A percentile compares a stretch with the other conserved stretches of the same genome.
Evolutionary conservation across 192 early-diverging fungal genomes (phyloP).

Genomic region (Gigaspora rosea): DNA sequence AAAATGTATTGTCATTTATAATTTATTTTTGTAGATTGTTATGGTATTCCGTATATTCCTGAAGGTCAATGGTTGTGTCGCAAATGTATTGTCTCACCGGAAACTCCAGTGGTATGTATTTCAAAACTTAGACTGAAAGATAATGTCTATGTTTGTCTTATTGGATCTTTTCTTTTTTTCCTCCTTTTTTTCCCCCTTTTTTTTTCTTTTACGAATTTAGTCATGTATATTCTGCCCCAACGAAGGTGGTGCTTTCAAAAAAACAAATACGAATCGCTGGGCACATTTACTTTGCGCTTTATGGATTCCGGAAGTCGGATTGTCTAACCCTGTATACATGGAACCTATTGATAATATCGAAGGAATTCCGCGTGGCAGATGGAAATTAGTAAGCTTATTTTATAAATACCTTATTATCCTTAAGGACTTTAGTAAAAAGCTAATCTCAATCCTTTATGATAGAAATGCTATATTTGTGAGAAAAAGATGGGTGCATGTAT

Average conservation of each 20-base stretch:
- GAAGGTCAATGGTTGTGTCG: conserved; percentile 99
- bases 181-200: neutral
- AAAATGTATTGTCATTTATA: neutral
- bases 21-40: conserved; percentile 75
- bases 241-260: conserved; percentile 94
- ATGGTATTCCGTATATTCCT: conserved; percentile 98
- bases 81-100: conserved; percentile 95
- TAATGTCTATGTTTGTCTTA: neutral
- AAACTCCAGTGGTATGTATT: conserved; percentile 67
- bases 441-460: neutral
- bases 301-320: conserved; percentile 94
- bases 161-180: neutral
- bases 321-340: conserved; percentile 93
- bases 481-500: conserved; percentile 85
- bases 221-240: conserved; percentile 92
- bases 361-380: conserved; percentile 85
- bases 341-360: conserved; percentile 96
- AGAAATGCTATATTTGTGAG: conserved; percentile 85
- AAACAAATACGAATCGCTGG: conserved; percentile 92
- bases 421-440: neutral
- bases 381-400: conserved; percentile 62
- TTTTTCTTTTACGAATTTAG: conserved; percentile 33
- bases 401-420: conserved; percentile 10
- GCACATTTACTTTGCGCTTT: conserved; percentile 93
- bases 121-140: no score